Conservation (phyloP, 306 rosid species). For the Arachis hypogaea region DNA sequence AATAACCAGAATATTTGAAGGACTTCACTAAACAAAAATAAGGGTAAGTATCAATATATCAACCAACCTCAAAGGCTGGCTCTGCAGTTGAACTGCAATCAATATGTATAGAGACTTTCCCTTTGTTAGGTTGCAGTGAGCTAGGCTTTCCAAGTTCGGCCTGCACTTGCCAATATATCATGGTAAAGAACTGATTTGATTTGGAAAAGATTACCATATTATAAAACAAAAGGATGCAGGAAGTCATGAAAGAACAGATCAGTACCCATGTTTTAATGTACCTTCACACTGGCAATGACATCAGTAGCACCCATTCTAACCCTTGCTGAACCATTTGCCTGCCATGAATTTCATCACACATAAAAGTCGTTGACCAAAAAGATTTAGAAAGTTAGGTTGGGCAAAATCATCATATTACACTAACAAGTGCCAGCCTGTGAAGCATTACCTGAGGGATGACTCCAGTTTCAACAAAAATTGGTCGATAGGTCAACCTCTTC, state of each 20-base stretch:
- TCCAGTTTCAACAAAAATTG: slow-evolving; percentile 75
- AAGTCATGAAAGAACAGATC: slow-evolving; percentile 16
- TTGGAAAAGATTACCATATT: neutral
- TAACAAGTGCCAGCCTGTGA: slow-evolving; percentile 17
- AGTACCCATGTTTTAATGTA: slow-evolving; percentile 39
- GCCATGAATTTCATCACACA: slow-evolving; percentile 38
- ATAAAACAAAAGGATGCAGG: slow-evolving; percentile 10
- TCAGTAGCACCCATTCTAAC: slow-evolving; percentile 80
- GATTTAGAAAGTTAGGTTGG: neutral
- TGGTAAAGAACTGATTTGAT: slow-evolving; percentile 23
- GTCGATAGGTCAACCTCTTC: slow-evolving; percentile 69
- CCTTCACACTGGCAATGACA: slow-evolving; percentile 92
- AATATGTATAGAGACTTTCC: slow-evolving; percentile 68
- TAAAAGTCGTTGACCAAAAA: neutral
- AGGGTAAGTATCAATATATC: slow-evolving; percentile 18
- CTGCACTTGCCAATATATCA: slow-evolving; percentile 53
- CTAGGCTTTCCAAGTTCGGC: slow-evolving; percentile 94
- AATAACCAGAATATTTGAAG: slow-evolving; percentile 16
- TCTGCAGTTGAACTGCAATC: slow-evolving; percentile 84
- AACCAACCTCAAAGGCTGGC: slow-evolving; percentile 73
- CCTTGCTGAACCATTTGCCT: slow-evolving; percentile 92
- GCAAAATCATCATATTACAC: slow-evolving; percentile 1
- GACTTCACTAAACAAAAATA: slow-evolving; percentile 27
- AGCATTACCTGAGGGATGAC: slow-evolving; percentile 72
- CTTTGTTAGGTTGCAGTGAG: slow-evolving; percentile 68